phyloP scores from a whole-genome alignment of 805 yeast species.

The Starmerella apis region DNA sequence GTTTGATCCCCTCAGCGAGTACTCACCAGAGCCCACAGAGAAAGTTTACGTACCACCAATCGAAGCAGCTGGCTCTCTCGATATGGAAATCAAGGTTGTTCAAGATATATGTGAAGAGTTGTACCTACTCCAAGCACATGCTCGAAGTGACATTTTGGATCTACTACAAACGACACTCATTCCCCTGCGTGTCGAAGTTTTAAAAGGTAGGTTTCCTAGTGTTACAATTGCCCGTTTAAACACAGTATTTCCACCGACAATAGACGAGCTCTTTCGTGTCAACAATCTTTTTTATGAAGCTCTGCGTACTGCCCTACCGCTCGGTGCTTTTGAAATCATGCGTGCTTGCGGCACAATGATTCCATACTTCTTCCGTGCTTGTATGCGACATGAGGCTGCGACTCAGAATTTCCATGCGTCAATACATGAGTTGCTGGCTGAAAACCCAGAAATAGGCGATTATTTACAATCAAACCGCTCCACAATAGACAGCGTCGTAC shows the following conservation, averaged over 20 bases:
- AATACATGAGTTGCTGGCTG: slow-evolving; percentile 34
- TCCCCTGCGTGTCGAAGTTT: slow-evolving; percentile 61
- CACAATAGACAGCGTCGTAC: slow-evolving; percentile 50
- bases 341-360: slow-evolving; percentile 72
- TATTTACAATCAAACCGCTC: neutral
- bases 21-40: slow-evolving; percentile 82
- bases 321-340: slow-evolving; percentile 65
- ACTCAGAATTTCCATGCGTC: slow-evolving; percentile 50
- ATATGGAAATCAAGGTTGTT: slow-evolving; percentile 33
- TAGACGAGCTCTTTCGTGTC: slow-evolving; percentile 84
- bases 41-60: slow-evolving; percentile 55
- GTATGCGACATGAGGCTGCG: slow-evolving; percentile 90
- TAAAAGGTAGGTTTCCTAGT: slow-evolving; percentile 43
- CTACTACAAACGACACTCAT: slow-evolving; percentile 69
- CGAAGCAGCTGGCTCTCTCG: slow-evolving; percentile 9
- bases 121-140: slow-evolving; percentile 58
- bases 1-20: slow-evolving; percentile 82
- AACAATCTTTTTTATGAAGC: slow-evolving; percentile 77
- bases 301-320: slow-evolving; percentile 51
- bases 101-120: slow-evolving; percentile 56
- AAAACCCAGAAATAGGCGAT: slow-evolving; percentile 35
- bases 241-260: slow-evolving; percentile 82
- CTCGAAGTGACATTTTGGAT: slow-evolving; percentile 59
- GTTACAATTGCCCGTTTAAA: slow-evolving; percentile 59
- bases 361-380: slow-evolving; percentile 87